Base-by-base conservation (phyloP, 345 rosid genomes). In the Anacardium occidentale region DNA sequence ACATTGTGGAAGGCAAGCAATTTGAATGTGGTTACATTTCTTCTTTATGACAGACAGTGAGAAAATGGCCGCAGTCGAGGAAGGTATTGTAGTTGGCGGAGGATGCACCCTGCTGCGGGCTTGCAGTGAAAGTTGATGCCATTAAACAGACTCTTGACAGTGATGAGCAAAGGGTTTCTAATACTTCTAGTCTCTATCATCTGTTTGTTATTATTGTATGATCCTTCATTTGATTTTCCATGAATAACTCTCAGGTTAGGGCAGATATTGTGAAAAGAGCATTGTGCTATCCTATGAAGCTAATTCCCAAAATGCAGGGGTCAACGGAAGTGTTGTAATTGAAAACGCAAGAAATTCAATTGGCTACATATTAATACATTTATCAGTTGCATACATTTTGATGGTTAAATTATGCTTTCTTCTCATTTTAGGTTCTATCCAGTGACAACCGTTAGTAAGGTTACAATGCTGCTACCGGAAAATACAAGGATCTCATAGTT, bases 261-360 rank as follows among this genome's bases (percentile, higher is more conserved):
- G 79, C 79, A 15, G 83, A 76, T 47, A 79, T 72, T 58, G 77
- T 79, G 17, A 79, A 71, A 66, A 79, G 82, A 47, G 82, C 82
- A 60, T 61, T 79, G 20, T 71, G 82, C 62, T 79, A 79, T 68
- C 82, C 82, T 10, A 67, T 79, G 29, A 79, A 79, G 24, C 26
- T 79, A 64, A 80, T 76, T 64, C 77, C 80, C 64, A 80, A 80
- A 80, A 76, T 59, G 77, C 83, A 2, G 77, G 79, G 59, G 80
- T 76, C 53, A 80, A 76, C 29, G 80, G 83, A 58, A 76, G 83
- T 13, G 77, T 80, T n/a, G 80, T 76, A 40, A 72, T 76, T 48
- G 77, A 80, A 70, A 76, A 76, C 75, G 69, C 17, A 66, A 13
- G 56, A 56, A 45, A 40, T 77, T 7, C 40, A 13, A 44, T 10